Evolutionary conservation across 768 basidiomycete genomes (phyloP).

Genomic region (Mycena chlorophos): DNA sequence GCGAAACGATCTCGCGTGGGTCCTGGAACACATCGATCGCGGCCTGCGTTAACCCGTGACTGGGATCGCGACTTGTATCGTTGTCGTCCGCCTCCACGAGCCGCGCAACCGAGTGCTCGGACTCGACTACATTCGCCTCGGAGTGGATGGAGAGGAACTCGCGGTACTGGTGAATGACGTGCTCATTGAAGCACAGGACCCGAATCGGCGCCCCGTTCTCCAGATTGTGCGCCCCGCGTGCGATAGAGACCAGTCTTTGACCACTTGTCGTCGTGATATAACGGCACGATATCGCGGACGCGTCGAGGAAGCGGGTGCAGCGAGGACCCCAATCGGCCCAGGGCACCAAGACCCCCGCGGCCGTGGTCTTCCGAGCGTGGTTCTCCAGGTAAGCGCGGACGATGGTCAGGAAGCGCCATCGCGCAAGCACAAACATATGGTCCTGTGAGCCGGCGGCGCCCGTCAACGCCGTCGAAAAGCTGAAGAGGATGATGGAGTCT

Average conservation of each 20-base stretch:
- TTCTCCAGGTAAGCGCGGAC: neutral
- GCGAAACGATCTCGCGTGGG: neutral
- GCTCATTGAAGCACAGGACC: neutral
- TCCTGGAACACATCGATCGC: neutral
- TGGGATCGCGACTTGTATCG: neutral
- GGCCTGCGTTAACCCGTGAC: neutral
- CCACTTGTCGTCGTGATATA: neutral
- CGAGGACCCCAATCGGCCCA: neutral
- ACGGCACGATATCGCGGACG: neutral
- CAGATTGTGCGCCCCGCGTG: neutral
- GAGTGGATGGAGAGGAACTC: neutral
- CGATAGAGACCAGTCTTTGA: neutral
- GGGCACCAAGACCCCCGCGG: neutral
- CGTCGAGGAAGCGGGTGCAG: constrained; percentile 1
- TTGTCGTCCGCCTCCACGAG: neutral
- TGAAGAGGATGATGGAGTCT: neutral
- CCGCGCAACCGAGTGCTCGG: neutral
- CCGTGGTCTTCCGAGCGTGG: neutral
- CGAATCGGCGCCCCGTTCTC: neutral
- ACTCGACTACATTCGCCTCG: neutral
- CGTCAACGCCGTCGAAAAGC: neutral
- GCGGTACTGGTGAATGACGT: neutral
- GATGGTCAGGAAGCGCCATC: neutral
- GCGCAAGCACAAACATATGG: neutral
- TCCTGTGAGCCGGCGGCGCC: neutral